Base-by-base conservation (phyloP, 2,329 filamentous ascomycete genomes). In the Xylariaceae sp. region DNA sequence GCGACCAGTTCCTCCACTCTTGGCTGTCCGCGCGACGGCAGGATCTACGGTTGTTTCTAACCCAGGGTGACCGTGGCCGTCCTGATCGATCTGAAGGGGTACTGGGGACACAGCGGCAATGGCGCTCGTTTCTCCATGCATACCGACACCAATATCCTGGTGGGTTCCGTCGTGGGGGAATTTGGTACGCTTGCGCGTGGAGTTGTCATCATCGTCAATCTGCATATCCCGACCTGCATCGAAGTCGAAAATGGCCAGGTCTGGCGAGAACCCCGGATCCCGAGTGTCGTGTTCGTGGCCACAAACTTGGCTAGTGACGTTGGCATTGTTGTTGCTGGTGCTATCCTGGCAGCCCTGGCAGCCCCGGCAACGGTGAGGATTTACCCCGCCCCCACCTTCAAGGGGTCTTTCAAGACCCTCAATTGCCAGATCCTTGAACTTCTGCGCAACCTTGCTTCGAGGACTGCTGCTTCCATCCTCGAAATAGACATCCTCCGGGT, bases 381-480 rank as follows among this genome's bases (percentile, higher is more conserved):
- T 56, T 67, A 70, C 77, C 76, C 77, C 79, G 71, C 75, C 79
- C 74, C 78, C 79, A 68, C 73, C 65, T 67, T 56, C 65, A 52
- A 85, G 70, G 14, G 5, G 5, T 10, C 26, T 10, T n/a, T n/a
- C n/a, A n/a, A n/a, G n/a, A n/a, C n/a, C n/a, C n/a, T n/a, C n/a
- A 37, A 37, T 37, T 3, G 74, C 77, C 48, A 85, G 75, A 53
- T 81, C 78, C 48, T 76, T 75, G 70, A 85, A 83, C 64, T 75
- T 75, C 66, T 80, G 78, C 40, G 78, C 79, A 41, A 85, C 80
- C 51, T 71, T 77, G 42, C 79, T 78, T 51, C 78, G 75, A n/a
- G 82, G 81, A 60, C 82, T 85, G 60, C 71, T 75, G 65, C 72
- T 77, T 55, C 80, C 81, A 48, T 81, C 80, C 26, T 80, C 76